Evolutionary conservation across 2,329 filamentous ascomycete genomes (phyloP), one percentile per base, ranked within the genome.

Genomic region (Fusarium lateritium): DNA sequence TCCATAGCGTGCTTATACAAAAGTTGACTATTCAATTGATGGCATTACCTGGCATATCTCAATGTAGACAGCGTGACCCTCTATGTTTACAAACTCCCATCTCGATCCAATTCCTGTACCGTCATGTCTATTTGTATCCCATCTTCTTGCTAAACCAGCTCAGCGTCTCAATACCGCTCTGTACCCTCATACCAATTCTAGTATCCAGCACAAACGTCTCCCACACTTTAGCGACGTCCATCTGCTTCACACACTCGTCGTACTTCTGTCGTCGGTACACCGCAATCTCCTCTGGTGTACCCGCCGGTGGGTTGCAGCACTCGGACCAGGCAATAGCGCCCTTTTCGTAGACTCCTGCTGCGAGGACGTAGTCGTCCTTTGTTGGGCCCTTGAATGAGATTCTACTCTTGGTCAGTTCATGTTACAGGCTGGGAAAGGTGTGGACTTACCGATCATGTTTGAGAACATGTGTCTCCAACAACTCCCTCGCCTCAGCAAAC

Each of bases 291-390:
- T 79, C 74, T 0, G 62, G 42, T 7, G 76, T 77, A 1, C 65
- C 75, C 2, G 70, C 67, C 1, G 79, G 77, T 5, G 82, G 78
- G 31, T 80, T 76, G 70, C 82, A 85, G 53, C 83, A 85, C 73
- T 95, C 91, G 59, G 87, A 85, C 94, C 95, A 99, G 2, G 91
- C 83, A 56, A 93, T 88, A 9, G 92, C 93, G 0, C 90, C 94
- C 83, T 96, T 88, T 80, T 99, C 96, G 79, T 98, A 98, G 70
- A 93, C 85, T 2, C 92, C 94, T 1, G 90, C 88, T 0, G 95
- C 93, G 8, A 87, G 83, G 11, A 89, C 84, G 82, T 92, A 94
- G 73, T 92, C 90, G 61, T 94, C 92, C 59, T 85, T 89, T 3
- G 86, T 83, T 1, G 82, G 73, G 3, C 90, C 90, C 67, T 87